Conservation (phyloP, 2,329 filamentous ascomycete genomes). For the Pseudodiploospora longispora region DNA sequence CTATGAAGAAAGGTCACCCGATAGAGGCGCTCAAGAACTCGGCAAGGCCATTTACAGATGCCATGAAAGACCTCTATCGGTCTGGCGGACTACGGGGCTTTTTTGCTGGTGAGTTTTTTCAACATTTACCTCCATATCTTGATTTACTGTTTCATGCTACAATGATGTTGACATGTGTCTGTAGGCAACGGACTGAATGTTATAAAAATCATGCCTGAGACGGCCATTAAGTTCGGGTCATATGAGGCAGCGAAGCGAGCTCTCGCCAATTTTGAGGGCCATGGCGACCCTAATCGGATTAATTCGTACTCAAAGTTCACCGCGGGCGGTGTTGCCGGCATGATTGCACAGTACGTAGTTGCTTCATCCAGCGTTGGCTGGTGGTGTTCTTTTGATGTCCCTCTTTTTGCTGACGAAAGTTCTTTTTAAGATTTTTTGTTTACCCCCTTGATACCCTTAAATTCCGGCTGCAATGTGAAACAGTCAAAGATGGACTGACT, state of each 20-base stretch:
- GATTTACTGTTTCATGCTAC: neutral
- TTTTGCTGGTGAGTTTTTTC: constrained; percentile 68
- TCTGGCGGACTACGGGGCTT: constrained; percentile 81
- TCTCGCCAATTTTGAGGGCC: constrained; percentile 79
- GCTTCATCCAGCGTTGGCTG: neutral
- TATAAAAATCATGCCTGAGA: constrained; percentile 97
- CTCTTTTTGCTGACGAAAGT: constrained; percentile 13
- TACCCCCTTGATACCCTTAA: constrained; percentile 87
- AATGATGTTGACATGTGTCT: neutral
- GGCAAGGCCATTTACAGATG: constrained; percentile 61
- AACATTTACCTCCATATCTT: neutral
- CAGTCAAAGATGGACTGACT: constrained; percentile 73
- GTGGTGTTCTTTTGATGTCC: neutral
- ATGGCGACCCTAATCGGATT: constrained; percentile 71
- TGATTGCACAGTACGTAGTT: constrained; percentile 72
- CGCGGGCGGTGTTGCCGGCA: constrained; percentile 83
- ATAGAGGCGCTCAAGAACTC: constrained; percentile 57
- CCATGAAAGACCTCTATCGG: constrained; percentile 71
- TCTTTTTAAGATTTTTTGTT: constrained; percentile 61
- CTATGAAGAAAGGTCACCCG: constrained; percentile 63
- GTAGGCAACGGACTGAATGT: constrained; percentile 93
- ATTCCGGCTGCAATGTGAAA: constrained; percentile 84
- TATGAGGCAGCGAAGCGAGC: constrained; percentile 92
- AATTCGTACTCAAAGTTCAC: constrained; percentile 81
- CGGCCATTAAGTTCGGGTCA: constrained; percentile 94